Evolutionary conservation across 2,329 filamentous ascomycete genomes (phyloP).

Genomic region (Paracorniculantispora psalliotae): DNA sequence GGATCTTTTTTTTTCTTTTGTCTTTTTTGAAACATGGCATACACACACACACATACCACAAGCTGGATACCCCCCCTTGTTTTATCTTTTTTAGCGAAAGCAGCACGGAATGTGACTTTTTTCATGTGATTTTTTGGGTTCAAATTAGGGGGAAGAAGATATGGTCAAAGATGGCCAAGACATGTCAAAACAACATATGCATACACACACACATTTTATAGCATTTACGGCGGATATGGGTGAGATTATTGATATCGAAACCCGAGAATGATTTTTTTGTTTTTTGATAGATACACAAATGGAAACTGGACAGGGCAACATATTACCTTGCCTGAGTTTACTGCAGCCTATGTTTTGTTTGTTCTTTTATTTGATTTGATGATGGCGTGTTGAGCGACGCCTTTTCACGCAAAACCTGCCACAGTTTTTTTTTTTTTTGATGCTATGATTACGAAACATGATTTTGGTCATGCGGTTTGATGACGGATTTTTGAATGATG

Average conservation of each 20-base stretch:
- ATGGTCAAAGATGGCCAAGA: neutral
- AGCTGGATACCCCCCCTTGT: conserved; percentile 21
- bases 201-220: neutral
- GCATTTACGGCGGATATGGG: conserved; percentile 1
- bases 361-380: no score
- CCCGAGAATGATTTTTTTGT: neutral
- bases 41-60: conserved; percentile 7
- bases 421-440: no score
- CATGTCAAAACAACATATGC: neutral
- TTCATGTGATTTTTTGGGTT: conserved; percentile 4
- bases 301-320: neutral
- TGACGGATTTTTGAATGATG: no score
- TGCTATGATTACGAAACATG: no score
- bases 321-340: neutral
- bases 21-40: conserved; percentile 6
- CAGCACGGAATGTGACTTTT: neutral
- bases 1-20: neutral
- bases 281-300: neutral
- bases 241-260: neutral
- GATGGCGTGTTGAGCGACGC: no score
- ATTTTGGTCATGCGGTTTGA: no score
- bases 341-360: no score
- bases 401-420: no score
- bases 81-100: conserved; percentile 7
- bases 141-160: neutral